Base-by-base conservation (phyloP, 352 stramenopile genomes). In the Halophytophthora polymorphica region DNA sequence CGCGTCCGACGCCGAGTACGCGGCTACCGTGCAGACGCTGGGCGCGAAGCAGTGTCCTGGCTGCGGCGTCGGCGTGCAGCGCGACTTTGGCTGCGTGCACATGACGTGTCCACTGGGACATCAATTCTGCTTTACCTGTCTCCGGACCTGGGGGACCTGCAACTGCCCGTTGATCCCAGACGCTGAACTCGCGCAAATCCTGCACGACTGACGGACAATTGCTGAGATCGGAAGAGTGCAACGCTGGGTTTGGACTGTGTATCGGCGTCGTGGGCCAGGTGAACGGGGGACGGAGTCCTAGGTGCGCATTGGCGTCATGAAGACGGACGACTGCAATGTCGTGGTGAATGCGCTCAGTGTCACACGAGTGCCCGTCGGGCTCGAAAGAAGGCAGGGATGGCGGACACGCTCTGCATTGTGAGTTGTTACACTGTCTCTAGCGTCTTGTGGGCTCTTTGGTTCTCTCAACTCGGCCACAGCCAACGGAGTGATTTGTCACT, bases 41-140 rank as follows among this genome's bases (percentile, higher is more conserved):
- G 76, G 79, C 14, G 78, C 62, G 0, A 92, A 92, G 51, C 81
- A 90, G 39, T 92, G 81, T 39, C 78, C 81, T 1, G 81, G 73
- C 19, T 92, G 81, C 51, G 81, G 81, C 14, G 71, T 92, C 12
- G 81, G 81, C 33, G 76, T 92, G 23, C 60, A 85, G 48, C 76
- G 78, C 41, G 77, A 85, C 56, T 75, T 73, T 52, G 81, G 81
- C n/a, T 92, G 81, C 46, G 57, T 92, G 15, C 77, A 92, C 66
- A 92, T 92, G 66, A 78, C 45, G 37, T 92, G 81, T 44, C 74
- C 73, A 7, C 77, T 82, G 37, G 78, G 77, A 2, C 78, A 90
- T 57, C 56, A 90, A 51, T 92, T 92, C 48, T 92, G 81, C 59
- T 92, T 77, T 50, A 86, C 76, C 22, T 89, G 81, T 22, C 50